Conservation (phyloP, 208 protist genomes). For the Borovskyia barvae region DNA sequence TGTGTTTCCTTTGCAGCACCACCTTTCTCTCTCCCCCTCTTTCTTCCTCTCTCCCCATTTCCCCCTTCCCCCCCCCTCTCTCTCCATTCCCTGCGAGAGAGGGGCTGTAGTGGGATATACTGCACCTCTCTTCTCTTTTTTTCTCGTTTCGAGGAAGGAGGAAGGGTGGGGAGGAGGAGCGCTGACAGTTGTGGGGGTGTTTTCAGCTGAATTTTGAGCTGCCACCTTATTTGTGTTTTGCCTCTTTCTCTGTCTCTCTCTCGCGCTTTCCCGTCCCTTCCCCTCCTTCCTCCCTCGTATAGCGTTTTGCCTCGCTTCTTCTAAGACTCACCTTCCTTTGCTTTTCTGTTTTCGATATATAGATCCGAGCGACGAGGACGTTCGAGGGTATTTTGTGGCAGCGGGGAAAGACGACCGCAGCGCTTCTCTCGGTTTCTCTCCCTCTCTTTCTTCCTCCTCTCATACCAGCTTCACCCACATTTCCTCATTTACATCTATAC, state of each 20-base stretch:
- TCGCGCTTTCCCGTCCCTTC: neutral
- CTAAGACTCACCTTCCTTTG: neutral
- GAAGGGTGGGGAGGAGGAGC: no score
- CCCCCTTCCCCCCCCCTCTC: neutral
- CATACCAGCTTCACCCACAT: neutral
- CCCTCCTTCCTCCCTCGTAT: neutral
- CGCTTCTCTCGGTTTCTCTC: neutral
- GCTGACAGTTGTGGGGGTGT: no score
- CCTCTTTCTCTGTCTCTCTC: neutral
- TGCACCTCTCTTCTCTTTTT: no score
- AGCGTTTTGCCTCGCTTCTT: neutral
- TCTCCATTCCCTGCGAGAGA: no score
- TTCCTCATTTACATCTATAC: neutral
- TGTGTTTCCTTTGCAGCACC: no score
- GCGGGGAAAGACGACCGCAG: no score
- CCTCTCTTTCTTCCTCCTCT: neutral
- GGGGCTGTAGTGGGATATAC: no score
- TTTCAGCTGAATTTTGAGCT: no score
- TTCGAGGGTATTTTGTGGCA: no score
- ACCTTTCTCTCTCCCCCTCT: neutral
- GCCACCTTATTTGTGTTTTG: no score
- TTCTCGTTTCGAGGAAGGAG: no score
- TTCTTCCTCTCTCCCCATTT: neutral
- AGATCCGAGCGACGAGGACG: no score
- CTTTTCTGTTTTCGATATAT: neutral